phyloP scores from a whole-genome alignment of 176 grass and related monocot species.

The Eragrostis nindensis region DNA sequence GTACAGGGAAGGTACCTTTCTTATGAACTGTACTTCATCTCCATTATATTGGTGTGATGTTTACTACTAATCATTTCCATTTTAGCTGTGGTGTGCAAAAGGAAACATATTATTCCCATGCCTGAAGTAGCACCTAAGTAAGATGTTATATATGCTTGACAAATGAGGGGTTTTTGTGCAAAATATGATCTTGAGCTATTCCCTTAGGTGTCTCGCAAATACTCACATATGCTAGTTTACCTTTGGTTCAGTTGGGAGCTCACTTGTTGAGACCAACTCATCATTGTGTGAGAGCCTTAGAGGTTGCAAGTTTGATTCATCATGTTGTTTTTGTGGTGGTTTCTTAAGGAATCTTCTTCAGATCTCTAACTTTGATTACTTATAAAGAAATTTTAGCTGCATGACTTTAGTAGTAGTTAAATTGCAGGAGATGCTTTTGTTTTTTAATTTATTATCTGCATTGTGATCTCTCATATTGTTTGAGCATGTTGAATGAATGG shows the following conservation, averaged over 20 bases:
- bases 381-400: constrained; percentile 7
- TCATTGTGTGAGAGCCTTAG: background rate
- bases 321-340: background rate
- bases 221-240: constrained; percentile 4
- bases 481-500: constrained; percentile 35
- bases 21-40: constrained; percentile 22
- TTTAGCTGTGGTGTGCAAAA: background rate
- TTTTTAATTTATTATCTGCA: background rate
- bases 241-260: background rate
- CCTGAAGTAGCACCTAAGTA: background rate
- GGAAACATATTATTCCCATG: background rate
- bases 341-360: background rate
- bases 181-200: background rate
- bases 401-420: background rate
- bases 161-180: background rate
- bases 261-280: background rate
- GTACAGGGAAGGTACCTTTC: constrained; percentile 86
- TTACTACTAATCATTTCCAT: background rate
- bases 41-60: background rate
- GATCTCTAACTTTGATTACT: background rate
- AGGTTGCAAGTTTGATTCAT: background rate
- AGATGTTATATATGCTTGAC: background rate
- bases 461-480: background rate
- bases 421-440: constrained; percentile 16
- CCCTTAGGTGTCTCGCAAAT: background rate